Conservation (phyloP, 2,329 filamentous ascomycete genomes). For the Xylariomycetidae sp. region DNA sequence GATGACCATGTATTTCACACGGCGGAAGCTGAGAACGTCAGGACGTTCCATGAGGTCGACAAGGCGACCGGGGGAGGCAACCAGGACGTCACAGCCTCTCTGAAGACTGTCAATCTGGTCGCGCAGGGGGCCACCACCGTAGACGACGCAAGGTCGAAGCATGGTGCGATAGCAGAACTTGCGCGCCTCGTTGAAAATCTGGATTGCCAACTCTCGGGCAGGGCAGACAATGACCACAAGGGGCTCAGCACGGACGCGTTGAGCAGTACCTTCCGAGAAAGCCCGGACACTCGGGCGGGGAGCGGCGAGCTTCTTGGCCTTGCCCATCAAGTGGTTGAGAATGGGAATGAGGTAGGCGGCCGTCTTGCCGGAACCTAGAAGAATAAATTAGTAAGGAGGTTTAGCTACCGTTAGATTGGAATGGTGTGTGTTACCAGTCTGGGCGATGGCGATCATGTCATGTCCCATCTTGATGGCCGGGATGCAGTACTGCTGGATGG, state of each 20-base stretch:
- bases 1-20: slow-evolving; percentile 75
- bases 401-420: background rate
- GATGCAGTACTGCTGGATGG: slow-evolving; percentile 80
- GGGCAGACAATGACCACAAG: slow-evolving; percentile 81
- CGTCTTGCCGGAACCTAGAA: slow-evolving; percentile 92
- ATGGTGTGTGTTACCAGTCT: slow-evolving; percentile 66
- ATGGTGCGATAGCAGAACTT: slow-evolving; percentile 92
- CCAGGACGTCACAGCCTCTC: slow-evolving; percentile 82
- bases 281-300: slow-evolving; percentile 61
- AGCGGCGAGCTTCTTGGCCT: slow-evolving; percentile 81
- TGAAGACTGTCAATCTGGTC: slow-evolving; percentile 67
- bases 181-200: slow-evolving; percentile 92
- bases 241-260: slow-evolving; percentile 68
- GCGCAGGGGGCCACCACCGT: slow-evolving; percentile 71
- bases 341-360: slow-evolving; percentile 88
- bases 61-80: slow-evolving; percentile 83
- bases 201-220: slow-evolving; percentile 82
- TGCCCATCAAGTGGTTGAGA: slow-evolving; percentile 88
- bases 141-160: slow-evolving; percentile 84
- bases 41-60: slow-evolving; percentile 74
- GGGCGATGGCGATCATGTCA: slow-evolving; percentile 84
- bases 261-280: slow-evolving; percentile 42
- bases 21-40: slow-evolving; percentile 61
- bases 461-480: slow-evolving; percentile 70
- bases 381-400: slow-evolving; percentile 3